phyloP scores from a whole-genome alignment of 2,329 filamentous ascomycete species.

The Trichothecium roseum region DNA sequence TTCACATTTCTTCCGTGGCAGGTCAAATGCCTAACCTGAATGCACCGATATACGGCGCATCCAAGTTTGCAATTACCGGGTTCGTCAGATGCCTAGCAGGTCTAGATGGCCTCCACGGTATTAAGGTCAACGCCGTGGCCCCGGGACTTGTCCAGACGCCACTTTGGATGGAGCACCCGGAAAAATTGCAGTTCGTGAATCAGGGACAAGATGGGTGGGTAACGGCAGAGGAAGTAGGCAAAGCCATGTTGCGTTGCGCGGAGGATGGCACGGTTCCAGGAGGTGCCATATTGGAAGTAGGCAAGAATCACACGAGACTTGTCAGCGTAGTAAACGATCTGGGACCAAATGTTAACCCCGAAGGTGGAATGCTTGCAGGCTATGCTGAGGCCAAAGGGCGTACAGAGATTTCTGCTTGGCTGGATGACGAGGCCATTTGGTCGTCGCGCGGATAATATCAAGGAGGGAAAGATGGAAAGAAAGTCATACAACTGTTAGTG shows the following conservation, averaged over 20 bases:
- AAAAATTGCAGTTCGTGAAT: conserved; percentile 28
- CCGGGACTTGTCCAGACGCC: conserved; percentile 34
- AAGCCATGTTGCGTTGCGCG: conserved; percentile 30
- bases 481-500: too few relatives aligned
- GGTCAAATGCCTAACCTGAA: conserved; percentile 21
- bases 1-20: conserved; percentile 27
- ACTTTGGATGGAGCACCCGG: conserved; percentile 31
- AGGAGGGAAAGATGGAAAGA: too few relatives aligned
- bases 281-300: conserved; percentile 32
- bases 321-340: conserved; percentile 26
- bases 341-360: conserved; percentile 20
- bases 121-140: conserved; percentile 32
- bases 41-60: conserved; percentile 26
- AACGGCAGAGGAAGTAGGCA: conserved; percentile 28
- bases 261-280: conserved; percentile 21
- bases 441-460: too few relatives aligned
- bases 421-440: too few relatives aligned
- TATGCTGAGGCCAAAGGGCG: too few relatives aligned
- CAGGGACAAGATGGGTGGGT: conserved; percentile 26
- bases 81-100: conserved; percentile 28
- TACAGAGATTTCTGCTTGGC: too few relatives aligned
- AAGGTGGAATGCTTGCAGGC: conserved; percentile 1
- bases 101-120: conserved; percentile 19
- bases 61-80: conserved; percentile 26
- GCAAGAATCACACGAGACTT: conserved; percentile 15